Evolutionary conservation across 2,329 filamentous ascomycete genomes (phyloP), one percentile per base, ranked within the genome.

Genomic region (Nothophoma quercina): DNA sequence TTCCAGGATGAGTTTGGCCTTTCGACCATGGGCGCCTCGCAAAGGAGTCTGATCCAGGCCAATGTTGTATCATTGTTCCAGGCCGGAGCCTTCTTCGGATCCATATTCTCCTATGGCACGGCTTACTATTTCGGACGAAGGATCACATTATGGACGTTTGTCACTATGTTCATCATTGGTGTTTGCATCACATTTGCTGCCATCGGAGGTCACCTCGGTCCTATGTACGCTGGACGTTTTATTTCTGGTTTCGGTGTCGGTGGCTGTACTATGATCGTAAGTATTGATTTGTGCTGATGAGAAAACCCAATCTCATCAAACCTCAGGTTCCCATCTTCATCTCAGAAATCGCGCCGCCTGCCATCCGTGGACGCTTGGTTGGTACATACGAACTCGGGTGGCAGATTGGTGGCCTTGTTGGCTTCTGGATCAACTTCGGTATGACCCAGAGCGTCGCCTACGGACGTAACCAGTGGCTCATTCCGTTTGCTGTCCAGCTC

Each of bases 41-140:
- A 83, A n/a, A 75, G 86, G 21, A 81, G 85, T 23, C 74, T 89
- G 4, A 77, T 89, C 39, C 87, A 85, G 65, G 79, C 87, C 64
- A 93, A 93, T 71, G 91, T 93, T 56, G 89, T 92, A 43, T 91
- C 88, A 21, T 84, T 88, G 46, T 93, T 91, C 76, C 90, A 93
- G 74, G 90, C 90, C 8, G 90, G 90, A 53, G 89, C 89, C 54
- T 93, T 95, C 77, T 93, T 93, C 63, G 90, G 90, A 42, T 85
- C 87, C 7, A 65, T 72, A 22, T 68, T 68, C 26, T 69, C 68
- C 4, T 92, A 89, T 62, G 80, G 78, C 7, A 81, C 84, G 26
- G 85, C 83, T 23, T 86, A 88, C 77, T 89, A 83, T 69, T 77
- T 88, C 56, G 89, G 89, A 22, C 83, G 89, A 18, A 84, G 84